These are phyloP conservation scores for Porcisia hertigi DNA, from an alignment of 208 protist genomes.

Conservation along the genomic window DNA sequence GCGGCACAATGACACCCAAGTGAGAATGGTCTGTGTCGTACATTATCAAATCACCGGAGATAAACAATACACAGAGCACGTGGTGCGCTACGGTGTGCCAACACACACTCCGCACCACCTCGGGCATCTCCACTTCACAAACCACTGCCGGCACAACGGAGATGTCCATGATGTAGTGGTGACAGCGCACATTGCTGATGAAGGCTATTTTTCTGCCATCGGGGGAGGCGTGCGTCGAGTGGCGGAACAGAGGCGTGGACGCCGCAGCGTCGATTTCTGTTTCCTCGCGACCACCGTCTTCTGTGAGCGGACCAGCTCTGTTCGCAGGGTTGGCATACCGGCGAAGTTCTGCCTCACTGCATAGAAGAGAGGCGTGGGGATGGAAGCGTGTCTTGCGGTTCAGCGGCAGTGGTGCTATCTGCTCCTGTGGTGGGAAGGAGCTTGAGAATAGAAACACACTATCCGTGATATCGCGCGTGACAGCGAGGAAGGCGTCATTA, in stretches of 20 bases:
- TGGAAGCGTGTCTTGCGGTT: conserved; percentile 24
- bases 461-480: conserved; percentile 44
- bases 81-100: conserved; percentile 54
- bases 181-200: conserved; percentile 49
- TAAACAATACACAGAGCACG: conserved; percentile 62
- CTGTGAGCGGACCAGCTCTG: neutral
- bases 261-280: neutral
- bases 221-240: conserved; percentile 54
- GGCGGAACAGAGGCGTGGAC: conserved; percentile 24
- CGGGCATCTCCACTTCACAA: conserved; percentile 57
- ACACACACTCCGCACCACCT: conserved; percentile 52
- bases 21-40: conserved; percentile 38
- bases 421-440: conserved; percentile 45
- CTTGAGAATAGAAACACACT: conserved; percentile 65
- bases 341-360: conserved; percentile 5
- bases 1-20: conserved; percentile 42
- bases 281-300: neutral
- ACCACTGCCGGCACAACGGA: conserved; percentile 32
- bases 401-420: conserved; percentile 36
- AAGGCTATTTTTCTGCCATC: conserved; percentile 57
- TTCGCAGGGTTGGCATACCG: conserved; percentile 12
- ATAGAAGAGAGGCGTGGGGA: conserved; percentile 26
- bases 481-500: conserved; percentile 79
- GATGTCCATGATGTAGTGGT: conserved; percentile 76
- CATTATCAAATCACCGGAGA: conserved; percentile 40